Conservation (phyloP, 306 rosid genomes). For the Parietaria judaica region DNA sequence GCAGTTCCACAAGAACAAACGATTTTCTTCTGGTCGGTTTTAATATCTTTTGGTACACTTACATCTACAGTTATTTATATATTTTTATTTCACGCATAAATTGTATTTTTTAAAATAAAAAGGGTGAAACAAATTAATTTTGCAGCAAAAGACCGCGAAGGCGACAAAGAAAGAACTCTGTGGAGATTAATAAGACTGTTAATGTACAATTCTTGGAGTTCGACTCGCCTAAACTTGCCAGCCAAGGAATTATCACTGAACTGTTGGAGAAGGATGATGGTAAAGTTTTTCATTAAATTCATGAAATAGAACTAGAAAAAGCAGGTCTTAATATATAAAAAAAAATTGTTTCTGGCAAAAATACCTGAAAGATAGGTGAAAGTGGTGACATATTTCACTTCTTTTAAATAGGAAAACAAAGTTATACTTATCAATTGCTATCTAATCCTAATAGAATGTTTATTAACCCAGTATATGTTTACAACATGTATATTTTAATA, state of each 20-base stretch:
- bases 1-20: conserved; percentile 62
- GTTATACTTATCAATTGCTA: too few species aligned
- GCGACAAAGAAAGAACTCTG: conserved; percentile 27
- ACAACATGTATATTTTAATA: too few species aligned
- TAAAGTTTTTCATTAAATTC: conserved; percentile 22
- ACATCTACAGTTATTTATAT: background rate
- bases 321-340: background rate
- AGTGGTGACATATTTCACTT: too few species aligned
- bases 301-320: background rate
- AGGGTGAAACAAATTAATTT: conserved; percentile 24
- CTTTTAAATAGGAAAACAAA: too few species aligned
- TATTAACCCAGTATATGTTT: too few species aligned
- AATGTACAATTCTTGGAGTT: conserved; percentile 74
- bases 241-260: conserved; percentile 41
- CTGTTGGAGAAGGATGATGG: conserved; percentile 50
- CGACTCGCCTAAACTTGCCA: conserved; percentile 46
- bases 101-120: conserved; percentile 15
- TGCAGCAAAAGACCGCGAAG: conserved; percentile 66
- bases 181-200: conserved; percentile 40
- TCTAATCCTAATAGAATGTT: too few species aligned
- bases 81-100: background rate
- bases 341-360: too few species aligned
- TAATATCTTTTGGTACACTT: conserved; percentile 27
- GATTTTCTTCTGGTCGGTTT: conserved; percentile 85
- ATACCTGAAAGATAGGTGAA: too few species aligned